Percentiles rank a stretch among this genome's conserved stretches.
phyloP scores from a whole-genome alignment of 1,284 basidiomycete genomes.

The Puccinia horiana region DNA sequence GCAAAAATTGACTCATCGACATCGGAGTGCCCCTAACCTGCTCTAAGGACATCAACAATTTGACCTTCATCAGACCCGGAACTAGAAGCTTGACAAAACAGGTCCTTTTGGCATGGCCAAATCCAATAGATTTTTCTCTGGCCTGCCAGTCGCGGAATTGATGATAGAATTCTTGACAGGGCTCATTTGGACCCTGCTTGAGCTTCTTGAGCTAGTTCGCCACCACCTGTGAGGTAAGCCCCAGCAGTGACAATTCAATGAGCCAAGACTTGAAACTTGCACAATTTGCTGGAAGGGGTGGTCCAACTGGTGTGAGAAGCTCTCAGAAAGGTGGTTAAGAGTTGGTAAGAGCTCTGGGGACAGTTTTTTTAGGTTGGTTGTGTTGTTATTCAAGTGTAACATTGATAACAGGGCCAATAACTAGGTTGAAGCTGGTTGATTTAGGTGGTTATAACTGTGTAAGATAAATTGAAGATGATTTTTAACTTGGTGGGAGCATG shows the following conservation, averaged over 20 bases:
- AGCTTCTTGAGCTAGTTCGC: background rate
- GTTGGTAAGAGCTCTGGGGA: no score
- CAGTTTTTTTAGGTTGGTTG: no score
- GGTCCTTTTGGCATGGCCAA: background rate
- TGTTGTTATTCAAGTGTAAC: no score
- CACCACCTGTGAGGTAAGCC: background rate
- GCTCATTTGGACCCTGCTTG: background rate
- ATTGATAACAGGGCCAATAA: no score
- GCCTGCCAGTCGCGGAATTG: background rate
- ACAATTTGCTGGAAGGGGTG: background rate
- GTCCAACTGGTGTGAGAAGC: no score
- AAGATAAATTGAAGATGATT: no score
- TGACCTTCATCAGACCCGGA: background rate
- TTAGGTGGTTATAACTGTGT: no score
- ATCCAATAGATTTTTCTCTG: background rate
- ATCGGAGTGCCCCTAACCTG: background rate
- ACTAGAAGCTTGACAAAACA: background rate
- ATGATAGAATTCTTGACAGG: background rate
- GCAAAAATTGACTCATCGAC: background rate
- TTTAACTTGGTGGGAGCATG: no score
- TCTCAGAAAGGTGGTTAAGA: no score
- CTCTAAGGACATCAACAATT: background rate
- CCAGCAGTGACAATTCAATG: background rate
- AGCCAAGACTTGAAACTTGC: background rate
- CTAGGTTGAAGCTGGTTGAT: no score